Percentiles rank a stretch among this genome's conserved stretches.
Conservation (phyloP, 495 filamentous ascomycete species). For the Umbilicaria muhlenbergii region DNA sequence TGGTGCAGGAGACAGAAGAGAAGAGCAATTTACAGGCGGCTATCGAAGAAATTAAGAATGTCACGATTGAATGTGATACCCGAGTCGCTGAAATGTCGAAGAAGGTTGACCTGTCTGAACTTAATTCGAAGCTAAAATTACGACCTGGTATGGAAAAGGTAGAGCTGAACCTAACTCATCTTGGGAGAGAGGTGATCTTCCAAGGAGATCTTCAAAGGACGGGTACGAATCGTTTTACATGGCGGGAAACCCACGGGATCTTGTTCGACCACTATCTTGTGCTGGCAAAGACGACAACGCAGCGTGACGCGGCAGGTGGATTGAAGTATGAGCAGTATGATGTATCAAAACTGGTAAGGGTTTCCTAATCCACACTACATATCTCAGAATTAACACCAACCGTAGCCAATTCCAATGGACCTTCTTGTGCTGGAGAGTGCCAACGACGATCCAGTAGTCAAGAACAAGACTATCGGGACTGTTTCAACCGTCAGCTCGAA, state of each 20-base stretch:
- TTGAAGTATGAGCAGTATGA: conserved; percentile 78
- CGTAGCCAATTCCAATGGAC: conserved; percentile 88
- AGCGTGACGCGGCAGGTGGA: conserved; percentile 45
- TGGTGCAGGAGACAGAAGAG: conserved; percentile 71
- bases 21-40: conserved; percentile 72
- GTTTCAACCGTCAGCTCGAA: conserved; percentile 40
- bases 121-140: conserved; percentile 67
- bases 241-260: conserved; percentile 83
- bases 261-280: conserved; percentile 96
- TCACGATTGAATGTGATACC: conserved; percentile 83
- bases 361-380: background rate
- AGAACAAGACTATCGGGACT: conserved; percentile 63
- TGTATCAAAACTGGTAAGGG: conserved; percentile 72
- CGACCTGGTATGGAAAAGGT: conserved; percentile 77
- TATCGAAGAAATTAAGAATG: conserved; percentile 87
- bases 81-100: conserved; percentile 90
- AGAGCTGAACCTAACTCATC: conserved; percentile 79
- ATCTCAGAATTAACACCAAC: background rate
- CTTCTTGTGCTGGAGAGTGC: conserved; percentile 80
- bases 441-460: conserved; percentile 78
- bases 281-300: conserved; percentile 62
- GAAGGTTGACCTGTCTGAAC: conserved; percentile 77
- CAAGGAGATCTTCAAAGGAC: conserved; percentile 81
- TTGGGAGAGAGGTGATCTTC: conserved; percentile 77
- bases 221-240: conserved; percentile 67